phyloP scores from a whole-genome alignment of 805 yeast genomes.

The Scheffersomyces amazonensis region DNA sequence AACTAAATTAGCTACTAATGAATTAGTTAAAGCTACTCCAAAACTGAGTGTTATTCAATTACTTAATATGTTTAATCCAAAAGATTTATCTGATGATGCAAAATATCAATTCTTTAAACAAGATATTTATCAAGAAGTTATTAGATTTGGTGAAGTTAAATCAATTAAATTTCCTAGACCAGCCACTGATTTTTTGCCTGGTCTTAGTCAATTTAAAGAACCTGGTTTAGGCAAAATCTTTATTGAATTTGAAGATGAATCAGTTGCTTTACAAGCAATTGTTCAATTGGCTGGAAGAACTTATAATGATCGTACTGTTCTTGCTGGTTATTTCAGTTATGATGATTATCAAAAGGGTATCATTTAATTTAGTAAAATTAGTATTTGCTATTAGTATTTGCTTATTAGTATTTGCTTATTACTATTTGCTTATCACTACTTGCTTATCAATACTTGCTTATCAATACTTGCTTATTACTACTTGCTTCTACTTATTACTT shows the following conservation, averaged over 20 bases:
- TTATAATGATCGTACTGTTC: constrained; percentile 66
- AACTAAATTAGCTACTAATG: constrained; percentile 33
- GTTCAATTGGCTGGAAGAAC: constrained; percentile 61
- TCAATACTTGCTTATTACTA: no score
- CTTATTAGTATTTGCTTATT: no score
- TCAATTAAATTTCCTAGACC: constrained; percentile 64
- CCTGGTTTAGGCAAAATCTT: constrained; percentile 72
- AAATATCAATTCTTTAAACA: constrained; percentile 47
- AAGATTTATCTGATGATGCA: constrained; percentile 54
- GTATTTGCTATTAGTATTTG: no score
- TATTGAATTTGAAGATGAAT: constrained; percentile 56
- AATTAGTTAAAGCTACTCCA: constrained; percentile 32
- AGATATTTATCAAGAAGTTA: constrained; percentile 51
- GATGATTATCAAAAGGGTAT: constrained; percentile 54
- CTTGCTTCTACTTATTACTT: no score
- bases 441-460: no score
- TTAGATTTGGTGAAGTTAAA: constrained; percentile 49
- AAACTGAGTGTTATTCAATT: constrained; percentile 59
- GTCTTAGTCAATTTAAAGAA: constrained; percentile 31
- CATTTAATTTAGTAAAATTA: no score
- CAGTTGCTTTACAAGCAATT: constrained; percentile 53
- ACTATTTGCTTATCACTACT: no score
- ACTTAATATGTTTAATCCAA: constrained; percentile 61
- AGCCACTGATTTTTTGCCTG: constrained; percentile 45
- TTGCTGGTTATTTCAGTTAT: constrained; percentile 62